phyloP scores from a whole-genome alignment of 805 yeast genomes.

The Sugiyamaella americana region DNA sequence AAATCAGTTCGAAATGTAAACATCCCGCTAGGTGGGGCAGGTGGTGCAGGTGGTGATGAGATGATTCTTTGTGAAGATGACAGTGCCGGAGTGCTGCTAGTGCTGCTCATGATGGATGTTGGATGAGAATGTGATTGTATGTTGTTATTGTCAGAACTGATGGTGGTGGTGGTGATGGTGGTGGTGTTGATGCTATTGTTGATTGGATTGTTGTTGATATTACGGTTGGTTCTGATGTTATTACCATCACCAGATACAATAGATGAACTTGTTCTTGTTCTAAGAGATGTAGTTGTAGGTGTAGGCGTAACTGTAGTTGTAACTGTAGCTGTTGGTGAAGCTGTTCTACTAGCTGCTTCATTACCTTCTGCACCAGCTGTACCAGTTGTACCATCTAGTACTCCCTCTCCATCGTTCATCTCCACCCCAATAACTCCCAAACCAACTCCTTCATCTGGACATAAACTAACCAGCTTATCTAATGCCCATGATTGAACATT shows the following conservation, averaged over 20 bases:
- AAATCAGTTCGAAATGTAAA: conserved; percentile 5
- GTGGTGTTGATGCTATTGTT: neutral
- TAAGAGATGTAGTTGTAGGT: neutral
- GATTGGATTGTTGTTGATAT: neutral
- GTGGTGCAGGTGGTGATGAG: neutral
- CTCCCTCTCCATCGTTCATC: conserved; percentile 1
- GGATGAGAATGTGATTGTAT: no score
- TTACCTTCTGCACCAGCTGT: neutral
- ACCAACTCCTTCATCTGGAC: conserved; percentile 5
- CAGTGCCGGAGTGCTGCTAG: neutral
- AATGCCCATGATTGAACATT: conserved; percentile 22
- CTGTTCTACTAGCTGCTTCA: neutral
- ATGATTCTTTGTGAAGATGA: neutral
- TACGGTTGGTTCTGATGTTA: neutral
- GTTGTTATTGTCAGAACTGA: neutral
- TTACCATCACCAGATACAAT: no score
- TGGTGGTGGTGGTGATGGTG: neutral
- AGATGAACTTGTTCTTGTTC: no score
- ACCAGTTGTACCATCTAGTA: neutral
- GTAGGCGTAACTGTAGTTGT: neutral
- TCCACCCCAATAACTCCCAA: neutral
- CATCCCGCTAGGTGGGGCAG: conserved; percentile 7
- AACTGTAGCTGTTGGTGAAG: neutral
- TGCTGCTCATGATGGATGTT: neutral
- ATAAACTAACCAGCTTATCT: conserved; percentile 7